Conservation (phyloP, 441 rosid genomes). For the Cnidoscolus chayamansa region DNA sequence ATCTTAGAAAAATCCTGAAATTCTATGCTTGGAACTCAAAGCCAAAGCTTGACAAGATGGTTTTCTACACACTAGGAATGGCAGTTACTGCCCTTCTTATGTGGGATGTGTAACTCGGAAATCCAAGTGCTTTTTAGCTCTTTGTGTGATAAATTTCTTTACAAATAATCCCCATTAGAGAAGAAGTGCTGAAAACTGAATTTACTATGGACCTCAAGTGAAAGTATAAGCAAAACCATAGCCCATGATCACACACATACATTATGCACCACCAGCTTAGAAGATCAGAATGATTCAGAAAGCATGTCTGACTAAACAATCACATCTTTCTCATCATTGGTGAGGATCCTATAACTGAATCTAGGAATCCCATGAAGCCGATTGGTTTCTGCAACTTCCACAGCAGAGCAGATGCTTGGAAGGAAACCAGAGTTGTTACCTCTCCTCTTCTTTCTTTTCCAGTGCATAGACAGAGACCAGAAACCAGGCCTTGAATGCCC, state of each 20-base stretch:
- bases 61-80: background rate
- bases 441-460: constrained; percentile 62
- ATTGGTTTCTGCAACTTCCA: constrained; percentile 44
- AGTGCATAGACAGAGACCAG: constrained; percentile 47
- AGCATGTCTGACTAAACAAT: constrained; percentile 20
- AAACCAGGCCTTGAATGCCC: constrained; percentile 39
- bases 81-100: background rate
- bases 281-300: background rate
- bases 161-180: background rate
- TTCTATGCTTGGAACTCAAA: background rate
- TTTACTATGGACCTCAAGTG: background rate
- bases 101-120: background rate
- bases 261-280: background rate
- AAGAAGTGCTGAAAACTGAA: background rate
- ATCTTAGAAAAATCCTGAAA: background rate
- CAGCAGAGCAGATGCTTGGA: constrained; percentile 56
- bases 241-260: background rate
- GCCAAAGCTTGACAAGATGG: background rate
- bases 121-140: background rate
- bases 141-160: background rate
- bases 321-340: constrained; percentile 38
- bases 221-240: constrained; percentile 7
- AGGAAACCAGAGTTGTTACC: constrained; percentile 28
- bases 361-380: constrained; percentile 40
- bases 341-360: constrained; percentile 65